A percentile compares a stretch with the other conserved stretches of the same genome.
phyloP scores from a whole-genome alignment of 805 yeast genomes.

The Candida odintsovae region DNA sequence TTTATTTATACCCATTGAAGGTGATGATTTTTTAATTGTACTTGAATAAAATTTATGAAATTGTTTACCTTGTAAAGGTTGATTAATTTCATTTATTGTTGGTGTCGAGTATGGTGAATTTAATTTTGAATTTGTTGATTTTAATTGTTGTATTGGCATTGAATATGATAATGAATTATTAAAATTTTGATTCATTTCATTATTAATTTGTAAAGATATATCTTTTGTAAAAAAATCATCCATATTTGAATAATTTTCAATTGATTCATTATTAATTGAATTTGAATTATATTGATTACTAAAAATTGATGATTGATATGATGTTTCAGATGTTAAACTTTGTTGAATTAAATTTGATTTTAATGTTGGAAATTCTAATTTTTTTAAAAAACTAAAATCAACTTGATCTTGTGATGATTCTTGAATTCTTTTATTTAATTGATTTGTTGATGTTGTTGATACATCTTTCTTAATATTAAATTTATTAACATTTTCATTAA shows the following conservation, averaged over 20 bases:
- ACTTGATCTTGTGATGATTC: background rate
- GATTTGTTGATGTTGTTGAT: background rate
- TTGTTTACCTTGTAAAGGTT: conserved; percentile 7
- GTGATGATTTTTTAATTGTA: background rate
- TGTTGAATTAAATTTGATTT: background rate
- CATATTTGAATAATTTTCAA: background rate
- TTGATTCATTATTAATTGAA: background rate
- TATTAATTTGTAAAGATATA: conserved; percentile 13
- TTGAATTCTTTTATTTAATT: background rate
- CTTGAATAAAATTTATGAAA: conserved; percentile 19
- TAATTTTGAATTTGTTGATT: too few species aligned
- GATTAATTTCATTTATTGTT: too few species aligned
- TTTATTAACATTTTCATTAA: too few species aligned
- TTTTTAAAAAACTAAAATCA: conserved; percentile 10
- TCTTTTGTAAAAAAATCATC: conserved; percentile 19
- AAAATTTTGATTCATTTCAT: too few species aligned
- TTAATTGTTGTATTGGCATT: too few species aligned
- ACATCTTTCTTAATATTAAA: too few species aligned
- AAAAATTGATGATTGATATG: conserved; percentile 16
- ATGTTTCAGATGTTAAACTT: conserved; percentile 5
- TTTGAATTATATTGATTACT: conserved; percentile 4
- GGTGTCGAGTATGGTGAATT: too few species aligned
- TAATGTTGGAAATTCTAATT: conserved; percentile 7
- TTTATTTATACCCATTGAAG: background rate
- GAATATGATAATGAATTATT: too few species aligned